Conservation (phyloP, 2,329 filamentous ascomycete genomes). For the Xylaria hypoxylon region DNA sequence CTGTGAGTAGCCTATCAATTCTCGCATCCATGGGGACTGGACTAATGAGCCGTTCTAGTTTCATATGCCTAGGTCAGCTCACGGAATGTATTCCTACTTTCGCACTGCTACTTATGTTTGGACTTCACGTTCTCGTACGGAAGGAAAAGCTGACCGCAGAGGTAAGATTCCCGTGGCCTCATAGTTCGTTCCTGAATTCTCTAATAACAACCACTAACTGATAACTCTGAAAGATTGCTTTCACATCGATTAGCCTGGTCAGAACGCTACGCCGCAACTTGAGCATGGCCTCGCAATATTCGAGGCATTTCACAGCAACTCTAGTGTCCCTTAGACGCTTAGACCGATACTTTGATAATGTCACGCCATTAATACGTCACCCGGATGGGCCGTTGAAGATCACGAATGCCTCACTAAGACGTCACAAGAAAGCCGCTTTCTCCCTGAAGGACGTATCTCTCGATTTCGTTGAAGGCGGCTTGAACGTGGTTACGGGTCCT, state of each 20-base stretch:
- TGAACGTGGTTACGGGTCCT: slow-evolving; percentile 66
- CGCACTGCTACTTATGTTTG: slow-evolving; percentile 66
- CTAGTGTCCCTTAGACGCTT: slow-evolving; percentile 63
- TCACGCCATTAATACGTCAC: slow-evolving; percentile 61
- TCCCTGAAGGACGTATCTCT: slow-evolving; percentile 61
- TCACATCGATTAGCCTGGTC: slow-evolving; percentile 66
- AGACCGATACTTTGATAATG: slow-evolving; percentile 65
- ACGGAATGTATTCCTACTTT: slow-evolving; percentile 65
- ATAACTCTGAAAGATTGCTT: slow-evolving; percentile 56
- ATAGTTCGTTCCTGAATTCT: background rate
- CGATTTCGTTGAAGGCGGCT: slow-evolving; percentile 63
- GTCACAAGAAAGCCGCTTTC: slow-evolving; percentile 64
- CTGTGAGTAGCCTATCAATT: slow-evolving; percentile 52
- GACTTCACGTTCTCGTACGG: slow-evolving; percentile 61
- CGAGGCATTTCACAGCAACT: slow-evolving; percentile 56
- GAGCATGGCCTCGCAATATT: slow-evolving; percentile 61
- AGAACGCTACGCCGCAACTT: slow-evolving; percentile 65
- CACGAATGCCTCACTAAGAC: slow-evolving; percentile 60
- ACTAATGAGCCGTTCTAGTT: slow-evolving; percentile 40
- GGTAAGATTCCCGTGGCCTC: slow-evolving; percentile 15
- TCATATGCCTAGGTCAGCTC: slow-evolving; percentile 57
- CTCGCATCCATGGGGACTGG: slow-evolving; percentile 17
- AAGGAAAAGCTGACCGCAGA: slow-evolving; percentile 64
- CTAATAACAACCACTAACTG: slow-evolving; percentile 8
- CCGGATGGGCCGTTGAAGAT: slow-evolving; percentile 63